phyloP scores from a whole-genome alignment of 306 rosid genomes.

The Cucumis hystrix region DNA sequence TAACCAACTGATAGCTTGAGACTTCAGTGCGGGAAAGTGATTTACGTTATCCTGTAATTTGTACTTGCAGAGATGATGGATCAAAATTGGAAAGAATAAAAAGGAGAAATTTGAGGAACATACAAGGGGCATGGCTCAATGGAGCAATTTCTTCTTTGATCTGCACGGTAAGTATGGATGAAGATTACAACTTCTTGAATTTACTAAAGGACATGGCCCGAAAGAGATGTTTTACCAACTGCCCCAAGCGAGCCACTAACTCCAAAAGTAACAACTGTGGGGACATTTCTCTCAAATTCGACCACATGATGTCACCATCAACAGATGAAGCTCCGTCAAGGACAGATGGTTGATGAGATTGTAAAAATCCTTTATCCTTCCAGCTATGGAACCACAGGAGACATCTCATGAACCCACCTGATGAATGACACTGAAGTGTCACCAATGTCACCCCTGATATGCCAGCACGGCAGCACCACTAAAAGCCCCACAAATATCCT shows the following conservation, averaged over 20 bases:
- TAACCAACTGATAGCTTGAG: background rate
- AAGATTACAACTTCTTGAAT: background rate
- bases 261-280: too few species aligned
- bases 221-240: background rate
- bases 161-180: background rate
- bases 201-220: background rate
- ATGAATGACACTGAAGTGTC: background rate
- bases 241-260: background rate
- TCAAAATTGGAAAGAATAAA: background rate
- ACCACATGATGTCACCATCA: background rate
- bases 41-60: background rate
- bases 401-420: background rate
- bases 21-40: background rate
- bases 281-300: background rate
- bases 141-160: background rate
- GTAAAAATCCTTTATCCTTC: background rate
- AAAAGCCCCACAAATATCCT: background rate
- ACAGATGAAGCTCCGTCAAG: background rate
- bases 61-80: background rate
- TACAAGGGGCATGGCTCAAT: background rate
- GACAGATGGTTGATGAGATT: background rate
- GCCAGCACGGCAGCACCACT: background rate
- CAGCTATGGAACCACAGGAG: background rate
- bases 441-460: background rate
- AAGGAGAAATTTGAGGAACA: background rate